Evolutionary conservation across 441 rosid species (phyloP).

Genomic region (Dalechampia spathulata): DNA sequence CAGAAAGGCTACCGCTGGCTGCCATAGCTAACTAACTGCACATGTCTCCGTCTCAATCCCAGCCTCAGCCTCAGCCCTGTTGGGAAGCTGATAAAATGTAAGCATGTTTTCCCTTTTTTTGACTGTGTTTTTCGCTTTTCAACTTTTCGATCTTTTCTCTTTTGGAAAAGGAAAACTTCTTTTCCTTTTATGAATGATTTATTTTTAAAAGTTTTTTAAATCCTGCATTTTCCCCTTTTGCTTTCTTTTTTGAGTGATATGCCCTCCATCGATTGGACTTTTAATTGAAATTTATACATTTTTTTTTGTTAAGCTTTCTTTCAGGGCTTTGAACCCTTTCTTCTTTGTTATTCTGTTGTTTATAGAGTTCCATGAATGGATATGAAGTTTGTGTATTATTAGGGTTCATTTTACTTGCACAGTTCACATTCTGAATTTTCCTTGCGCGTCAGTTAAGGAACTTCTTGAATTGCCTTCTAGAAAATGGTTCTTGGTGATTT

Average conservation of each 20-base stretch:
- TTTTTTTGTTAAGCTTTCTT: neutral
- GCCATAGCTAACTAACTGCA: too few relatives aligned
- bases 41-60: conserved; percentile 16
- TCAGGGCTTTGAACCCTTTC: conserved; percentile 8
- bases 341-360: neutral
- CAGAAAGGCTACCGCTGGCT: too few relatives aligned
- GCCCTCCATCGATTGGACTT: neutral
- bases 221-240: neutral
- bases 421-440: neutral
- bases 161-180: too few relatives aligned
- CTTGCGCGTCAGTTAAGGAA: neutral
- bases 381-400: neutral
- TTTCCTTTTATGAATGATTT: neutral
- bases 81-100: conserved; percentile 56
- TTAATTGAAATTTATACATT: neutral
- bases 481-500: neutral
- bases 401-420: neutral
- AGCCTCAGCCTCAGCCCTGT: conserved; percentile 13
- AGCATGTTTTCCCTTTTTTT: conserved; percentile 2
- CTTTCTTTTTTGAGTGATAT: neutral
- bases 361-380: neutral
- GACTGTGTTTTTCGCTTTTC: neutral
- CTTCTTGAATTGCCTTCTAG: neutral
- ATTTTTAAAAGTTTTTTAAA: neutral
- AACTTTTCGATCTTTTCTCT: neutral